phyloP scores from a whole-genome alignment of 1,139 yeast species.

The Taiozyma sp. region DNA sequence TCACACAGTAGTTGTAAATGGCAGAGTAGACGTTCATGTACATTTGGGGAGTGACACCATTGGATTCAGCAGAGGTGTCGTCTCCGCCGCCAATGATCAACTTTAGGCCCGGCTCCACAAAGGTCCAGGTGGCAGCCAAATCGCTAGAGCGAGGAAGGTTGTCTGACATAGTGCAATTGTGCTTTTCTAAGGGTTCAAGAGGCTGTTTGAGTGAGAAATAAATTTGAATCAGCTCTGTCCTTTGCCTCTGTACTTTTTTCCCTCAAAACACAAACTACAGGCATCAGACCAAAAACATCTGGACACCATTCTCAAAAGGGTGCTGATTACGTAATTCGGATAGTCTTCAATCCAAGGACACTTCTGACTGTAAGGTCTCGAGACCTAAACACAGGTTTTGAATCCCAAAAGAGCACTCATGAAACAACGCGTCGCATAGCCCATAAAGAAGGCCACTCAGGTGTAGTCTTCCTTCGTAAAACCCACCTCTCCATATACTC shows the following conservation, averaged over 20 bases:
- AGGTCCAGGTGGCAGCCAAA: constrained; percentile 69
- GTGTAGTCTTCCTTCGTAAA: too few relatives aligned
- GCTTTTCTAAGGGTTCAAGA: not conserved
- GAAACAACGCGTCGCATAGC: too few relatives aligned
- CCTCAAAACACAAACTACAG: not conserved
- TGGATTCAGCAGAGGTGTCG: constrained; percentile 44
- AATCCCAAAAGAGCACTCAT: too few relatives aligned
- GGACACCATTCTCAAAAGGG: not conserved
- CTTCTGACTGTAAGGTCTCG: too few relatives aligned
- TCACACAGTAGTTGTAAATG: constrained; percentile 90
- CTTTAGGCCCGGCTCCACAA: constrained; percentile 70
- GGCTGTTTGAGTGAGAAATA: too few relatives aligned
- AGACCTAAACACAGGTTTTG: too few relatives aligned
- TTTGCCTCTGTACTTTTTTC: not conserved
- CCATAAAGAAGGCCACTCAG: too few relatives aligned
- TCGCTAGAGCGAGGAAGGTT: constrained; percentile 33
- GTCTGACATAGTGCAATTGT: constrained; percentile 4
- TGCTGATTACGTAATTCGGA: too few relatives aligned
- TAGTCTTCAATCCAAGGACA: too few relatives aligned
- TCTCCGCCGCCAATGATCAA: constrained; percentile 57
- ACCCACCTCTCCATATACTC: too few relatives aligned
- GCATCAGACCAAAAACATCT: not conserved
- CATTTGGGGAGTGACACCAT: constrained; percentile 66
- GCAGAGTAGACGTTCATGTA: constrained; percentile 79
- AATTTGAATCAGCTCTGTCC: not conserved